Evolutionary conservation across 2,329 filamentous ascomycete species (phyloP), one percentile per base, ranked within the genome.

Genomic region (Monosporascus sp.): DNA sequence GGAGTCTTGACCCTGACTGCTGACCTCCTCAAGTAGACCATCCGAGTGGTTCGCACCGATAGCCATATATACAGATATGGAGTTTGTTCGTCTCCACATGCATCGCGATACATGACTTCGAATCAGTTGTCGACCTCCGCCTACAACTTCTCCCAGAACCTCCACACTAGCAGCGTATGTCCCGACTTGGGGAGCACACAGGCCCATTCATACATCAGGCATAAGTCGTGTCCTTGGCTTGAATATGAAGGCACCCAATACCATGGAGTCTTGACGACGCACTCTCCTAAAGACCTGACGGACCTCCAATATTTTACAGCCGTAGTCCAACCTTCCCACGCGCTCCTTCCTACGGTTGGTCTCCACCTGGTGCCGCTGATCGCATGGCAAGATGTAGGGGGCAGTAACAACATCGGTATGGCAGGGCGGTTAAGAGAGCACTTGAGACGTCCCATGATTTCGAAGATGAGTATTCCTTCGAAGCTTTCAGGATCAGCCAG

Each of bases 361-460:
- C 43, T 52, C 55, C 60, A 62, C 59, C 58, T 60, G 61, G 59
- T 55, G 58, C 43, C 52, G 54, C 55, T 60, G 45, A 18, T 48
- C 39, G 45, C 46, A 55, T 56, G 54, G 46, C 46, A 31, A 25
- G 48, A 39, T 45, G 41, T 50, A 54, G 41, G 50, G 36, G 3
- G 47, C 43, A 49, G 43, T 50, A 14, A 46, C 24, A 45, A 38
- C 25, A 20, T 53, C 49, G 41, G 45, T 44, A 46, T 48, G 41
- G 39, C 38, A 20, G 6, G 20, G 50, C 31, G 39, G 38, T 18
- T 60, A 56, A 64, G 63, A 64, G 58, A 65, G 49, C 36, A 50
- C 43, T 53, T 62, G 54, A 63, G 58, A 62, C 58, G 61, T 60
- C 56, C 54, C 53, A 53, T 57, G 55, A 48, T 59, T 55, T 44